A percentile compares a stretch with the other conserved stretches of the same genome.
These are phyloP conservation scores for Penicilliopsis zonata DNA, from an alignment of 495 filamentous ascomycete species.

Conservation along the genomic window DNA sequence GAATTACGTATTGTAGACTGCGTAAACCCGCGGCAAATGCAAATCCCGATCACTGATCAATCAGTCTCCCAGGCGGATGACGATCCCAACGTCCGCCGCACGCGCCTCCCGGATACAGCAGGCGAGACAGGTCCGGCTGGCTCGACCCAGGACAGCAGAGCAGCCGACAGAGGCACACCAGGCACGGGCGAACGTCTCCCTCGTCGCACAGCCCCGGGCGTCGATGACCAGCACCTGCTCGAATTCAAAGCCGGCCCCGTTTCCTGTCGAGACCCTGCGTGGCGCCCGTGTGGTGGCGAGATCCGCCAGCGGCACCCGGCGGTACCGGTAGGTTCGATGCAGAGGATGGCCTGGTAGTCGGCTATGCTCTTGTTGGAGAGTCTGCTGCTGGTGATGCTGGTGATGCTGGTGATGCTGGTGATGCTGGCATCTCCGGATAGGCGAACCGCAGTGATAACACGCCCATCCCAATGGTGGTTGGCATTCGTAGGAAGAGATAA, in stretches of 20 bases:
- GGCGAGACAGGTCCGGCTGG: slow-evolving; percentile 48
- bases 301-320: slow-evolving; percentile 37
- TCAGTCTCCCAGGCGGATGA: slow-evolving; percentile 44
- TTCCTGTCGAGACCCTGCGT: slow-evolving; percentile 2
- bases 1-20: too few species aligned
- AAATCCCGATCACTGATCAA: too few species aligned
- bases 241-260: slow-evolving; percentile 16
- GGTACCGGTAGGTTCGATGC: slow-evolving; percentile 49
- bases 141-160: slow-evolving; percentile 55
- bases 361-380: slow-evolving; percentile 5
- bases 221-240: slow-evolving; percentile 37
- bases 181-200: slow-evolving; percentile 54
- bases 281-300: slow-evolving; percentile 23
- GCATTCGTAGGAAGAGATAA: slow-evolving; percentile 55
- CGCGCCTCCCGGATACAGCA: slow-evolving; percentile 62
- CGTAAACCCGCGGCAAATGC: too few species aligned
- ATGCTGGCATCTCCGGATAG: slow-evolving; percentile 34
- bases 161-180: slow-evolving; percentile 58
- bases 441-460: slow-evolving; percentile 4
- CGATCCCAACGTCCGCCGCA: slow-evolving; percentile 51
- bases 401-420: slow-evolving; percentile 32
- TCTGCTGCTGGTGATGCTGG: slow-evolving; percentile 24
- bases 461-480: slow-evolving; percentile 36
- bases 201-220: slow-evolving; percentile 33
- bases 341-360: slow-evolving; percentile 48